Conservation (phyloP, 2,329 filamentous ascomycete genomes). For the Cadophora sp. region DNA sequence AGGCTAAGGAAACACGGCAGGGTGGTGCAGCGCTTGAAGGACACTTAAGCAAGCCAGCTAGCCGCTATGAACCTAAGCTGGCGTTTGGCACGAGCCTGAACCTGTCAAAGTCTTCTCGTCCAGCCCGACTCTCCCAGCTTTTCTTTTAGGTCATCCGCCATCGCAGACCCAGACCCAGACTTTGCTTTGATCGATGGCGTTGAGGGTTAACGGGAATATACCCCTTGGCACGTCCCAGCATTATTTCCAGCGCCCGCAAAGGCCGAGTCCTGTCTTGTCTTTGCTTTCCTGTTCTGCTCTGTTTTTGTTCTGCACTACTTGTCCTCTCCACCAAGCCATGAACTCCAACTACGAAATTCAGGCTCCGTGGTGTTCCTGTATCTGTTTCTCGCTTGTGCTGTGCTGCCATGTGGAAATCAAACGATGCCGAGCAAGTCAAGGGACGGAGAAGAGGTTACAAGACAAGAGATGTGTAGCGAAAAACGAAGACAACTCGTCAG, state of each 20-base stretch:
- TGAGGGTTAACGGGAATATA: background rate
- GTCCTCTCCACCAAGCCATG: background rate
- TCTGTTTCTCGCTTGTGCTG: background rate
- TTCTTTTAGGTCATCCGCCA: slow-evolving; percentile 8
- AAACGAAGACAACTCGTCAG: slow-evolving; percentile 1
- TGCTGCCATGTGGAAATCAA: slow-evolving; percentile 15
- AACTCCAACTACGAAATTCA: background rate
- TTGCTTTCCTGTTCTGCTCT: background rate
- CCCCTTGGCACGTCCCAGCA: slow-evolving; percentile 1
- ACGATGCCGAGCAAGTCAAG: background rate
- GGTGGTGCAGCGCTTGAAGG: slow-evolving; percentile 8
- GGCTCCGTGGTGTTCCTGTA: background rate
- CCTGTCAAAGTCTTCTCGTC: slow-evolving; percentile 1
- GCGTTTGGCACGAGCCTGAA: slow-evolving; percentile 14
- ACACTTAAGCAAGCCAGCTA: background rate
- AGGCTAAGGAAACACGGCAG: slow-evolving; percentile 13
- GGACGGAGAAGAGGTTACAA: background rate
- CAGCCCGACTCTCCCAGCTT: slow-evolving; percentile 2
- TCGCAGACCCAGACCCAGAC: background rate
- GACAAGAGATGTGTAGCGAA: slow-evolving; percentile 15
- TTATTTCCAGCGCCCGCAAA: slow-evolving; percentile 10
- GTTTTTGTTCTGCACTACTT: no score
- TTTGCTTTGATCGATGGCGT: background rate
- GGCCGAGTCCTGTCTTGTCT: background rate
- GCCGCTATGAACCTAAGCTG: slow-evolving; percentile 8